These are phyloP conservation scores for Neobulgaria alba DNA, from an alignment of 2,329 filamentous ascomycete species.

Conservation along the genomic window DNA sequence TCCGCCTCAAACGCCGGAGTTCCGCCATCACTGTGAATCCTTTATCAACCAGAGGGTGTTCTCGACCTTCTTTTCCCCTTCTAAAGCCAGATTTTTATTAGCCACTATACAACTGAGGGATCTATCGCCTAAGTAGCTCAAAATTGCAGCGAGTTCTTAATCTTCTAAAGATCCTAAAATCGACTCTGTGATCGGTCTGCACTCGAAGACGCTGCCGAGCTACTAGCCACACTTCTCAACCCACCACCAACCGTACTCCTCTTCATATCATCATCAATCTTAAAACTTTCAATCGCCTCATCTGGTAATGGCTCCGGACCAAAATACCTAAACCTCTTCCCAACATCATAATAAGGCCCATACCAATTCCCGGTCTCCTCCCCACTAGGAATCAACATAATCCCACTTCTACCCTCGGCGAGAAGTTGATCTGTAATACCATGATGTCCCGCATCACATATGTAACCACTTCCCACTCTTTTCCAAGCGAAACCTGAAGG, in stretches of 20 bases:
- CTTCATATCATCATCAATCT: too few relatives aligned
- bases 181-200: too few relatives aligned
- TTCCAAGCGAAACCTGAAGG: conserved; percentile 5
- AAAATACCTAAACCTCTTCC: background rate
- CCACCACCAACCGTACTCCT: background rate
- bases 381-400: background rate
- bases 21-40: too few relatives aligned
- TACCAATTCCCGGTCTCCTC: background rate
- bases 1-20: too few relatives aligned
- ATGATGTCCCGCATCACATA: conserved; percentile 13
- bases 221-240: background rate
- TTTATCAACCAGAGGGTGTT: too few relatives aligned
- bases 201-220: too few relatives aligned
- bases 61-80: too few relatives aligned
- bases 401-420: conserved; percentile 16
- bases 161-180: too few relatives aligned
- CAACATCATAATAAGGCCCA: background rate
- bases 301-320: background rate
- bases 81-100: too few relatives aligned
- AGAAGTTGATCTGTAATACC: conserved; percentile 15
- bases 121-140: too few relatives aligned
- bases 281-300: background rate
- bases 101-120: too few relatives aligned
- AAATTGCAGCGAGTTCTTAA: too few relatives aligned
- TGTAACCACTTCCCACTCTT: conserved; percentile 13